These are phyloP conservation scores for Irpex sp. DNA, from an alignment of 1,284 basidiomycete species.

Conservation along the genomic window DNA sequence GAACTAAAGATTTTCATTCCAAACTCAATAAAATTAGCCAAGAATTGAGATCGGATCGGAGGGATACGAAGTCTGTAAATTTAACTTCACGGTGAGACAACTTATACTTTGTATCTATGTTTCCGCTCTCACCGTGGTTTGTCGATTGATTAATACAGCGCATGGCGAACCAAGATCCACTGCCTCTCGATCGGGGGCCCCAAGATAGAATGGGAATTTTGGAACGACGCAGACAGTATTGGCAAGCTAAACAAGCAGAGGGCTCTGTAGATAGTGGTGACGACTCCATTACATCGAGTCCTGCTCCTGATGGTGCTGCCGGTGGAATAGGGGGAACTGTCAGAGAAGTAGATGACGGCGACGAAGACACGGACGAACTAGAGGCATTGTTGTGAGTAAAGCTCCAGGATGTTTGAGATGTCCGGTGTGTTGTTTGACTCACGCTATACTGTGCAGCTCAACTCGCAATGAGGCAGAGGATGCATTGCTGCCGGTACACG, in stretches of 20 bases:
- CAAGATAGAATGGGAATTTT: neutral
- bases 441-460: too few relatives aligned
- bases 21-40: too few relatives aligned
- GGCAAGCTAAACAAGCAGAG: neutral
- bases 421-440: too few relatives aligned
- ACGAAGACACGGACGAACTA: too few relatives aligned
- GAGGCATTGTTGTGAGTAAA: too few relatives aligned
- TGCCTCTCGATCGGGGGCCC: neutral
- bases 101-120: too few relatives aligned
- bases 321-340: too few relatives aligned
- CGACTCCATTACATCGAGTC: neutral
- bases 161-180: neutral
- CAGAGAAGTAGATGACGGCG: too few relatives aligned
- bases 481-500: neutral
- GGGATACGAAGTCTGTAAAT: slow-evolving; percentile 8
- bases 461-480: too few relatives aligned
- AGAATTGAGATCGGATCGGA: neutral
- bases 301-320: neutral
- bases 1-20: neutral
- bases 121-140: neutral
- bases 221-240: neutral
- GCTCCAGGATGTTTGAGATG: too few relatives aligned
- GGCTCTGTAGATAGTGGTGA: neutral
- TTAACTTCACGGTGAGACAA: slow-evolving; percentile 6
- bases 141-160: neutral